Evolutionary conservation across 2,329 filamentous ascomycete genomes (phyloP).

Genomic region (Amauroascus niger): DNA sequence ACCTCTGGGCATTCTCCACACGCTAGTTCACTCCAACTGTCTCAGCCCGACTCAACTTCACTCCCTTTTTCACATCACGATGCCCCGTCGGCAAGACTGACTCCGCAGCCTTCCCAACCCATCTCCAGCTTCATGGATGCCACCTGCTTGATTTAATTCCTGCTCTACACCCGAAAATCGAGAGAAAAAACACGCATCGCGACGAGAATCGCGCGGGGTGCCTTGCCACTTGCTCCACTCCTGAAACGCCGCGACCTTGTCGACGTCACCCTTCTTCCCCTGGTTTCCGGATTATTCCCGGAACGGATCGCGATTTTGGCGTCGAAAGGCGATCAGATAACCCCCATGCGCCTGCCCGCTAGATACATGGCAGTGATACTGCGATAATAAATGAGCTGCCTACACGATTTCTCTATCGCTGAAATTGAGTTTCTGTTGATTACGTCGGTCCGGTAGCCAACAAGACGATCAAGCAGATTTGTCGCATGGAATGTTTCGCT

Average conservation of each 20-base stretch:
- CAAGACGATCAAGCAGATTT: neutral
- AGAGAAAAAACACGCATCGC: neutral
- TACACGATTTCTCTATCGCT: neutral
- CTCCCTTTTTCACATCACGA: neutral
- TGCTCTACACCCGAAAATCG: neutral
- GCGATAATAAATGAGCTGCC: conserved; percentile 3
- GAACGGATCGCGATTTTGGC: conserved; percentile 5
- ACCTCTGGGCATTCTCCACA: conserved; percentile 8
- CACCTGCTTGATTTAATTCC: neutral
- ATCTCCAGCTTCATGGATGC: neutral
- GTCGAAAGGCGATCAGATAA: neutral
- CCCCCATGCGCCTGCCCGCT: conserved; percentile 6
- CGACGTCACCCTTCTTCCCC: conserved; percentile 11
- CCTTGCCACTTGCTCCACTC: conserved; percentile 4
- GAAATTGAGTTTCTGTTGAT: neutral
- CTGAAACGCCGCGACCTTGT: conserved; percentile 6
- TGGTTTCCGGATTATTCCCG: neutral
- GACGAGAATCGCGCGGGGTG: neutral
- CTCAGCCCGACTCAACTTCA: conserved; percentile 4
- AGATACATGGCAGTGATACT: conserved; percentile 1
- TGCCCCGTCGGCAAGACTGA: conserved; percentile 5
- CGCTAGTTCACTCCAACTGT: conserved; percentile 10
- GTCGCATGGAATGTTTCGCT: conserved; percentile 43
- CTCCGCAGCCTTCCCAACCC: neutral
- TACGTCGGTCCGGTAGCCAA: neutral